These are phyloP conservation scores for Neurospora sp. DNA, from an alignment of 495 filamentous ascomycete genomes.

Conservation along the genomic window DNA sequence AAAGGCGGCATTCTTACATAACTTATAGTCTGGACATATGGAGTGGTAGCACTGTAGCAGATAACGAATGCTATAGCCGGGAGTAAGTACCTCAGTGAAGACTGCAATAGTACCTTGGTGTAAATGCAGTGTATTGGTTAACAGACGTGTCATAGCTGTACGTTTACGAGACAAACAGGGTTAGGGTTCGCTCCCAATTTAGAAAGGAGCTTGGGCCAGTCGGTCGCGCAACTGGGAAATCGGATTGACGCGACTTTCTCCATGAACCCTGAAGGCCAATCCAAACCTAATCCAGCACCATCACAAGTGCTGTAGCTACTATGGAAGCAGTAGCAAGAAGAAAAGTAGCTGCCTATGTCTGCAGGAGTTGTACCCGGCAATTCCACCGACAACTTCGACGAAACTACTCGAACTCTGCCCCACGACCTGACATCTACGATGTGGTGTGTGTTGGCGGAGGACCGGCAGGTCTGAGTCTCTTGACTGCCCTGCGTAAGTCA, in stretches of 20 bases:
- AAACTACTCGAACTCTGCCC: constrained; percentile 26
- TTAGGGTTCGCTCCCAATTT: neutral
- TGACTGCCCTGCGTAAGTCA: constrained; percentile 71
- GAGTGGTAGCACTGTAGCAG: no score
- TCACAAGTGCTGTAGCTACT: neutral
- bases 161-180: neutral
- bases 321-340: constrained; percentile 18
- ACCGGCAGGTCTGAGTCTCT: constrained; percentile 83
- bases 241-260: neutral
- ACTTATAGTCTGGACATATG: neutral
- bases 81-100: neutral
- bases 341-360: constrained; percentile 24
- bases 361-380: constrained; percentile 34
- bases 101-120: neutral
- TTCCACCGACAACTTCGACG: constrained; percentile 20
- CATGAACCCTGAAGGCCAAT: neutral
- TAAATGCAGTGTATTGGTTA: neutral
- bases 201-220: neutral
- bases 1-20: neutral
- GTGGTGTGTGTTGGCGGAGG: constrained; percentile 93
- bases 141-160: neutral
- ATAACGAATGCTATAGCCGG: neutral
- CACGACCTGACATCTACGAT: constrained; percentile 65
- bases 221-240: neutral
- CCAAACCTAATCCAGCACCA: neutral